Conservation (phyloP, 2,329 filamentous ascomycete species). For the Apiospora malaysiana region DNA sequence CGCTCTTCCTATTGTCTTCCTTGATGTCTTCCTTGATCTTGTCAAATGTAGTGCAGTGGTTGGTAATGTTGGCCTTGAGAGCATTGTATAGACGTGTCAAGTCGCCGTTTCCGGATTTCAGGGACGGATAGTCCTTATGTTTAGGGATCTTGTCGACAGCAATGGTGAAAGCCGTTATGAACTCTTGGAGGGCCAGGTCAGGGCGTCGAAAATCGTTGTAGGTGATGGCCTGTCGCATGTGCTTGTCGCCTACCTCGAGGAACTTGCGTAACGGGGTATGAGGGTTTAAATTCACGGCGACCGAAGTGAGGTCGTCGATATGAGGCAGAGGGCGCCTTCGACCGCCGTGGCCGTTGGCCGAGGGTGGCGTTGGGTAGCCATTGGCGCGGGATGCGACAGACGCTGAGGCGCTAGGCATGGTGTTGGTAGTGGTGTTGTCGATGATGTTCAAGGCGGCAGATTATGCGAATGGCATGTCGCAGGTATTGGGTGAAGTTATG, state of each 20-base stretch:
- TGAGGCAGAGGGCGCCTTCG: slow-evolving; percentile 52
- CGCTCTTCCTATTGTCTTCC: slow-evolving; percentile 67
- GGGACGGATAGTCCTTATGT: slow-evolving; percentile 74
- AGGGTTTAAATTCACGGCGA: slow-evolving; percentile 52
- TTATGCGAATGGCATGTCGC: slow-evolving; percentile 2
- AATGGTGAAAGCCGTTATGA: slow-evolving; percentile 81
- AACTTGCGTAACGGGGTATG: slow-evolving; percentile 59
- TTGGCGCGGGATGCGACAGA: slow-evolving; percentile 30
- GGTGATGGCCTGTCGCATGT: slow-evolving; percentile 65
- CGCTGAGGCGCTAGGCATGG: slow-evolving; percentile 24
- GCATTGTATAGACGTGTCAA: slow-evolving; percentile 54
- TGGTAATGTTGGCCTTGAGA: slow-evolving; percentile 57
- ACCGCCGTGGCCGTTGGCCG: slow-evolving; percentile 28
- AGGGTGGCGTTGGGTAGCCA: slow-evolving; percentile 22
- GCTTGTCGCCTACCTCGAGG: slow-evolving; percentile 57
- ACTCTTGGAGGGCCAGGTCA: slow-evolving; percentile 82
- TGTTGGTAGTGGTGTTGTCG: slow-evolving; percentile 26
- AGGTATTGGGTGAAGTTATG: neutral
- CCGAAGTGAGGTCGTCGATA: slow-evolving; percentile 58
- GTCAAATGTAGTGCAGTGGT: slow-evolving; percentile 57
- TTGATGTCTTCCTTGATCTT: slow-evolving; percentile 65
- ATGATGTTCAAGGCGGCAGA: neutral
- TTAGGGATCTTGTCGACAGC: slow-evolving; percentile 76
- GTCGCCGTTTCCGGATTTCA: slow-evolving; percentile 61
- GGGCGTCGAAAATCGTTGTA: slow-evolving; percentile 68